Base-by-base conservation (phyloP, 1,284 basidiomycete genomes). In the Leccinum pseudoinsigne region DNA sequence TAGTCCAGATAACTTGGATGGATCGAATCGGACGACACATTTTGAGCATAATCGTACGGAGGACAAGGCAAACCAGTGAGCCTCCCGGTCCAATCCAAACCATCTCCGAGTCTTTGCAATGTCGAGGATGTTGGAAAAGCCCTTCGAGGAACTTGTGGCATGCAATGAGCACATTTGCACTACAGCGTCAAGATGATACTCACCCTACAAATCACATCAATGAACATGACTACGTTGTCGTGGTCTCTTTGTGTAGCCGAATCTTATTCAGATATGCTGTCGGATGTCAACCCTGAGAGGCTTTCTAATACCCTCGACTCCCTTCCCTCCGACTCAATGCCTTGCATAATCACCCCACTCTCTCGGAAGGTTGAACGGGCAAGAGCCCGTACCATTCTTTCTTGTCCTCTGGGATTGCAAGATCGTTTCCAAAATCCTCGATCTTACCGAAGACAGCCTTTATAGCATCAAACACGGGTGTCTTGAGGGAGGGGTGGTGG, bases 91-190 rank as follows among this genome's bases (percentile, higher is more conserved):
- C 85, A 83, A 51, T 88, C 83, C 16, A 98, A 81, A 12, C 94
- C 93, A 63, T 93, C 90, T 3, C 86, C 83, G 59, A 98, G 68
- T 98, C 97, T 65, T 89, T 88, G 80, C 93, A 94, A 74, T 98
- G 94, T 38, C 87, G 88, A 40, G 82, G 88, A 72, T 93, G 95
- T 71, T 97, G 95, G 79, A 99, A 95, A 56, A 99, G 84, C 9
- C 96, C 95, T 73, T 97, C 94, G 61, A 98, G 82, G 72, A 97
- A 94, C 92, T 95, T 69, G 23, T 31, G 9, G 16, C 63, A 5
- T 40, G 36, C 7, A 26, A 23, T 75, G 34, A 73, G 55, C 11
- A 59, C 26, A 16, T 36, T 50, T 23, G 4, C 18, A 36, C 21
- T n/a, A 50, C 16, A 18, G 34, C 21, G 31, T 36, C 5, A n/a